Evolutionary conservation across 164 flowering plant genomes (phyloP), one percentile per base, ranked within the genome.

Genomic region (Cinnamomum chago): DNA sequence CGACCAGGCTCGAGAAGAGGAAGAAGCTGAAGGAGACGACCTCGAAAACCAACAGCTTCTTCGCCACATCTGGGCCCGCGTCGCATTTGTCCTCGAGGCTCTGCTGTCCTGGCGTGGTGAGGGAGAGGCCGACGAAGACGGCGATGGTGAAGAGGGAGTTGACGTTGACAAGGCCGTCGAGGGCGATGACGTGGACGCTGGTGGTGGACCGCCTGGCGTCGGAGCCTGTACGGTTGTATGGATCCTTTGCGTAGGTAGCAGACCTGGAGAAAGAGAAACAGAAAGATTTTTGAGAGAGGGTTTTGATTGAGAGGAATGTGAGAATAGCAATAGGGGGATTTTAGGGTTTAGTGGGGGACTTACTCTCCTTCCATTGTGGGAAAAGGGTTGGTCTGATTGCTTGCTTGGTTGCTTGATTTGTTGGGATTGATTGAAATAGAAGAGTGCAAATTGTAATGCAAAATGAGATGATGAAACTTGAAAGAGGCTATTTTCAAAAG

Each of bases 91-190:
- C 67, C 66, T 80, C 81, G 50, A 84, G 83, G 80, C 86, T 83
- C 14, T 17, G n/a, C 27, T 68, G 27, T 14, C 15, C 25, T 3
- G 55, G 71, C 5, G 71, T 68, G 12, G 88, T 77, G 12, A 88
- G 76, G 11, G 93, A 88, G 11, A 89, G 81, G 1, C 90, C 90
- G 33, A 89, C 88, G 75, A 89, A 89, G 60, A 88, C 86, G 17
- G 91, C 91, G 40, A 88, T 77, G 11, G 90, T 88, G 84, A 89
- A 89, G 65, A 89, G 90, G 23, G 92, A 89, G 83, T 89, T 89
- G n/a, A 89, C 92, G 60, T 86, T 89, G 13, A 88, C 90, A 2
- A 88, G 82, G 22, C 92, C 90, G 70, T 89, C 88, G 27, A 88
- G 81, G 58, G 90, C 89, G 9, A 85, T 86, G 47, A 89, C 93